Evolutionary conservation across 225 moss, liverwort and hornwort genomes (phyloP).

Genomic region (Polytrichum commune): DNA sequence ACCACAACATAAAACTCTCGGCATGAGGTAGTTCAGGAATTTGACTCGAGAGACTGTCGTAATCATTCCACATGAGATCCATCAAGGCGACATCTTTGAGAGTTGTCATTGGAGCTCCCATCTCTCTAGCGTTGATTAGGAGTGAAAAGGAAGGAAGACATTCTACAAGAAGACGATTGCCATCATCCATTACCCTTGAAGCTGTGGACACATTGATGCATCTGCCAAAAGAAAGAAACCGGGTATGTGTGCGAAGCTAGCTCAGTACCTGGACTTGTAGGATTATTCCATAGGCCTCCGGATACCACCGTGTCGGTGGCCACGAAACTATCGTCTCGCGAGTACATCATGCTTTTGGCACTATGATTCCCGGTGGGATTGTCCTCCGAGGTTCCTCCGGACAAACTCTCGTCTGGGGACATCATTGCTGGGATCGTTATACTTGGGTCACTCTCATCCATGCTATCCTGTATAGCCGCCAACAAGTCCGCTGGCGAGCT

Average conservation of each 20-base stretch:
- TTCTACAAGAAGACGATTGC: too few species aligned
- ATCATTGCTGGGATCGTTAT: constrained; percentile 31
- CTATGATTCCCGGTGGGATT: constrained; percentile 6
- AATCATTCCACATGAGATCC: too few species aligned
- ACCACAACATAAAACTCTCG: too few species aligned
- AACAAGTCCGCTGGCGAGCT: constrained; percentile 50
- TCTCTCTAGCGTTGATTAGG: too few species aligned
- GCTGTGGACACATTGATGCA: too few species aligned
- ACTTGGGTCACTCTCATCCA: constrained; percentile 28
- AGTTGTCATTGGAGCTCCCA: too few species aligned
- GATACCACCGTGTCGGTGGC: constrained; percentile 6
- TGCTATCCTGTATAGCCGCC: constrained; percentile 39
- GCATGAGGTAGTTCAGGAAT: too few species aligned
- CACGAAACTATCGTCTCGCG: constrained; percentile 5
- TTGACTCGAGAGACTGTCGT: too few species aligned
- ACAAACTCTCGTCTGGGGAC: constrained; percentile 25
- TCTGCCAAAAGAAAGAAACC: background rate
- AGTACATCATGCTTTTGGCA: background rate
- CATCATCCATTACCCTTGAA: too few species aligned
- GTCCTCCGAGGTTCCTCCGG: constrained; percentile 29
- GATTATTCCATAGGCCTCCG: constrained; percentile 11
- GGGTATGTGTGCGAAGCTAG: background rate
- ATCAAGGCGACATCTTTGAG: too few species aligned
- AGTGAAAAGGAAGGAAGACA: too few species aligned
- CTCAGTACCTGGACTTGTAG: constrained; percentile 18